These are phyloP conservation scores for Ambrosia artemisiifolia DNA, from an alignment of 129 eudicot species.

Conservation along the genomic window DNA sequence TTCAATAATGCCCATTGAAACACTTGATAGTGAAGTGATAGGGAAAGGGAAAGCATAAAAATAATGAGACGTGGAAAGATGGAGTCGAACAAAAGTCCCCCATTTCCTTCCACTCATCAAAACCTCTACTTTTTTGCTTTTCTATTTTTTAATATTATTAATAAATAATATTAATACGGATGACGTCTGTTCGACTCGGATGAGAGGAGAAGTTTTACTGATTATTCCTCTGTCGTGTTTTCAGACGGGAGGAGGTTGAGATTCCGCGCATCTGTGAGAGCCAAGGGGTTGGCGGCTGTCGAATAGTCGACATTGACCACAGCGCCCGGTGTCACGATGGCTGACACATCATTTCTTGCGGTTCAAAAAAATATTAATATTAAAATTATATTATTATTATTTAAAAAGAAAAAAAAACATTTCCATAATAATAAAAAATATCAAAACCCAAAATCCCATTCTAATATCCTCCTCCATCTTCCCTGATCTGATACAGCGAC, in stretches of 20 bases:
- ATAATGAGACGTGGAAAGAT: slow-evolving; percentile 3
- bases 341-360: no score
- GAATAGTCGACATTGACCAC: no score
- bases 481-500: slow-evolving; percentile 24
- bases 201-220: no score
- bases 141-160: background rate
- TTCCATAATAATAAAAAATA: slow-evolving; percentile 10
- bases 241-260: no score
- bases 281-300: no score
- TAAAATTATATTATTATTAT: no score
- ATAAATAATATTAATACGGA: no score
- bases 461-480: background rate
- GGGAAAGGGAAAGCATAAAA: background rate
- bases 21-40: slow-evolving; percentile 2
- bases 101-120: slow-evolving; percentile 13
- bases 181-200: no score
- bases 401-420: background rate
- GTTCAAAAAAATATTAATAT: no score
- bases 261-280: no score
- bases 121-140: background rate
- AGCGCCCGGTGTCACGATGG: no score
- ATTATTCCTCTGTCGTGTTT: no score
- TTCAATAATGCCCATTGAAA: background rate
- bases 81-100: slow-evolving; percentile 18
- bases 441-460: background rate